phyloP scores from a whole-genome alignment of 2,329 filamentous ascomycete species.

The Endoconidiophora polonica region DNA sequence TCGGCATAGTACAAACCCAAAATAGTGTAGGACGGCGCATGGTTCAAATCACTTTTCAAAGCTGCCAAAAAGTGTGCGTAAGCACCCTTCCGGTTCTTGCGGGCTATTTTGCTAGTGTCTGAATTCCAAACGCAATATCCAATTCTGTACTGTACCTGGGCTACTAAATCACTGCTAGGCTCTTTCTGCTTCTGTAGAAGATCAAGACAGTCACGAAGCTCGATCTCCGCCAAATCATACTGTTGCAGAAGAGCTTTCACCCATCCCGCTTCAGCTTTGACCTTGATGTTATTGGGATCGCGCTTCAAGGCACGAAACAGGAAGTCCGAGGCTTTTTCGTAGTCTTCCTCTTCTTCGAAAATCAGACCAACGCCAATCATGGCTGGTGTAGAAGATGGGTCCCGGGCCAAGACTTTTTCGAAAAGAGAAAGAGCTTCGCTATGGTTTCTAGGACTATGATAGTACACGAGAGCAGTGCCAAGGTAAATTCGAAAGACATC shows the following conservation, averaged over 20 bases:
- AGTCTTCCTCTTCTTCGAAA: constrained; percentile 85
- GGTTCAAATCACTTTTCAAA: constrained; percentile 72
- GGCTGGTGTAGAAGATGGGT: constrained; percentile 60
- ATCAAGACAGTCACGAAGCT: constrained; percentile 53
- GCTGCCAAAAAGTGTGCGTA: constrained; percentile 73
- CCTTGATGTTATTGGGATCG: constrained; percentile 57
- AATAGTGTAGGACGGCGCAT: constrained; percentile 79
- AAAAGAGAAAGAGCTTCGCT: constrained; percentile 77
- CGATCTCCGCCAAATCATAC: constrained; percentile 46
- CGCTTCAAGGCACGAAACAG: constrained; percentile 57
- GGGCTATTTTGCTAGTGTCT: constrained; percentile 53
- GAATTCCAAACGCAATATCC: constrained; percentile 77
- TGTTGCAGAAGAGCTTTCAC: constrained; percentile 73
- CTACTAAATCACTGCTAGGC: constrained; percentile 47
- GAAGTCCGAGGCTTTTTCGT: constrained; percentile 64
- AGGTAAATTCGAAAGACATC: constrained; percentile 65
- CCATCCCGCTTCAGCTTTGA: constrained; percentile 82
- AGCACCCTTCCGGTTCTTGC: constrained; percentile 65
- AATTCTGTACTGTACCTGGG: constrained; percentile 73
- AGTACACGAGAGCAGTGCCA: constrained; percentile 75
- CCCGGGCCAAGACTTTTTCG: constrained; percentile 59
- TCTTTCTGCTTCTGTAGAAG: constrained; percentile 45
- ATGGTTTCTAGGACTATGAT: constrained; percentile 80
- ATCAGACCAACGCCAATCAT: constrained; percentile 84
- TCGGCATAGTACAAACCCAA: constrained; percentile 84